Evolutionary conservation across 176 grass and related monocot genomes (phyloP).

Genomic region (Zizania latifolia): DNA sequence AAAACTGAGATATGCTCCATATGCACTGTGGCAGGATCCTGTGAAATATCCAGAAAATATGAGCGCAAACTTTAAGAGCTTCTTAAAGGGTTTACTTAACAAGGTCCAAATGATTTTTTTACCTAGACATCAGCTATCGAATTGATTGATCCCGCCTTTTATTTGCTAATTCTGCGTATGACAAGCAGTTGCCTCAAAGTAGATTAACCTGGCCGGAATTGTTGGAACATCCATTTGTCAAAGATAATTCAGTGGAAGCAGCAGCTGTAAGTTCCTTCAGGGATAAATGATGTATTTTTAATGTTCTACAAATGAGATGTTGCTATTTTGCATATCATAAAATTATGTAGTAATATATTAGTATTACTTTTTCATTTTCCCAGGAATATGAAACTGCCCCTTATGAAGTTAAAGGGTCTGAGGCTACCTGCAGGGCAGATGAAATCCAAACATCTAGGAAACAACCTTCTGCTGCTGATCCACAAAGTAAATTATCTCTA

Average conservation of each 20-base stretch:
- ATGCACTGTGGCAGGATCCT: slow-evolving; percentile 52
- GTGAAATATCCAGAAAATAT: slow-evolving; percentile 98
- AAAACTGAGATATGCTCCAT: slow-evolving; percentile 22
- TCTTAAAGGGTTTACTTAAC: slow-evolving; percentile 89
- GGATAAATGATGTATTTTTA: neutral
- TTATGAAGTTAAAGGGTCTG: slow-evolving; percentile 36
- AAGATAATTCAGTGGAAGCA: slow-evolving; percentile 50
- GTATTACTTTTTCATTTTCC: slow-evolving; percentile 10
- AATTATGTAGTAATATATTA: neutral
- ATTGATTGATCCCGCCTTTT: slow-evolving; percentile 14
- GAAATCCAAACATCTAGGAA: slow-evolving; percentile 28
- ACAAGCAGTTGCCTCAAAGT: slow-evolving; percentile 69
- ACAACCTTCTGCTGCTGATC: slow-evolving; percentile 19
- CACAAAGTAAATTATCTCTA: slow-evolving; percentile 26
- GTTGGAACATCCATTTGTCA: slow-evolving; percentile 92
- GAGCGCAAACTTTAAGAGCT: slow-evolving; percentile 85
- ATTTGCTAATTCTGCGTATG: slow-evolving; percentile 39
- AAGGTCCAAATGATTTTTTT: slow-evolving; percentile 48
- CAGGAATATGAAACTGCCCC: slow-evolving; percentile 26
- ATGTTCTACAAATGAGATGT: neutral
- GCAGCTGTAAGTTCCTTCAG: slow-evolving; percentile 19
- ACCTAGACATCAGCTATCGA: neutral
- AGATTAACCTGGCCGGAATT: slow-evolving; percentile 89
- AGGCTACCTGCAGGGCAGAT: slow-evolving; percentile 17
- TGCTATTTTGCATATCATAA: slow-evolving; percentile 2